phyloP scores from a whole-genome alignment of 805 yeast species.

The Metschnikowia amazonensis region DNA sequence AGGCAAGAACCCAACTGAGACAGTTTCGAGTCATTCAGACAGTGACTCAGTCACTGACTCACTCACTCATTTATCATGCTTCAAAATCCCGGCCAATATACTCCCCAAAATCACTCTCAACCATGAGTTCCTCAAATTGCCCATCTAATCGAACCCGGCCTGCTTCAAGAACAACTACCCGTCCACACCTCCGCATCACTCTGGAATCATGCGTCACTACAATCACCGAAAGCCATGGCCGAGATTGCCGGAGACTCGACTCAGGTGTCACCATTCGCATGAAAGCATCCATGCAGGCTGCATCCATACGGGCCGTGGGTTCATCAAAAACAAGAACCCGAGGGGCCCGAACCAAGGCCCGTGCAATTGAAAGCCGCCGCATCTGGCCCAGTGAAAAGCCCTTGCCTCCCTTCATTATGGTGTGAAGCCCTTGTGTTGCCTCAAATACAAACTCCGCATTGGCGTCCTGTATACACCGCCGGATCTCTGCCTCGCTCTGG shows the following conservation, averaged over 20 bases:
- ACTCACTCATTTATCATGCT: no score
- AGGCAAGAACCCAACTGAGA: no score
- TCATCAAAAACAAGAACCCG: slow-evolving; percentile 74
- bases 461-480: slow-evolving; percentile 39
- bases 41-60: no score
- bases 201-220: slow-evolving; percentile 73
- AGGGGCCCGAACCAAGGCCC: slow-evolving; percentile 73
- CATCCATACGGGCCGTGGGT: slow-evolving; percentile 83
- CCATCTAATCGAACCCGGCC: slow-evolving; percentile 53
- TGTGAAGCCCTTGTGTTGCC: slow-evolving; percentile 56
- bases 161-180: slow-evolving; percentile 43
- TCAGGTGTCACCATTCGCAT: slow-evolving; percentile 42
- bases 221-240: slow-evolving; percentile 39
- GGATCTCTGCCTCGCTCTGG: slow-evolving; percentile 29
- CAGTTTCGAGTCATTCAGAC: no score
- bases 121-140: slow-evolving; percentile 14
- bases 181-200: slow-evolving; percentile 57
- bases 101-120: no score
- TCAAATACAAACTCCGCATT: slow-evolving; percentile 54
- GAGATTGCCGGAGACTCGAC: slow-evolving; percentile 16
- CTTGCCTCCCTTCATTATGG: slow-evolving; percentile 50
- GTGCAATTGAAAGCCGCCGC: slow-evolving; percentile 78
- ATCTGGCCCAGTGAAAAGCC: slow-evolving; percentile 85
- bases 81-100: no score
- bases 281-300: slow-evolving; percentile 52